Base-by-base conservation (phyloP, 2,329 filamentous ascomycete genomes). In the Aspergillus oerlinghausenensis region DNA sequence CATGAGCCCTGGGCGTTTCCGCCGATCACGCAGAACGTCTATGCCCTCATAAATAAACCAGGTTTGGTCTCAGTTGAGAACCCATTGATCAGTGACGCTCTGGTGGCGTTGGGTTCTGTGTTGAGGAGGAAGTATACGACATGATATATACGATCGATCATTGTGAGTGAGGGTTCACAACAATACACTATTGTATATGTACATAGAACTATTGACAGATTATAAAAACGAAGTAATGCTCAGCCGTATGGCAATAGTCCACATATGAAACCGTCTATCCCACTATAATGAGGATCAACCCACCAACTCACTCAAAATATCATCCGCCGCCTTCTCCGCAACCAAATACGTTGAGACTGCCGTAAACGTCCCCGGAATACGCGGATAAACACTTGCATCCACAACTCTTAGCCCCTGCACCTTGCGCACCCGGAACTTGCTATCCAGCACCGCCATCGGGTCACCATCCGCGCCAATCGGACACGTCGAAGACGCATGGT, bases 311-410 rank as follows among this genome's bases (percentile, higher is more conserved):
- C n/a, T 55, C 4, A 77, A 53, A 52, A 87, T 85, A 5, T 78
- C 79, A 68, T 85, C 83, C 2, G 82, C 80, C 1, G 84, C 84
- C 75, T 87, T 87, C 74, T 87, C 84, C 1, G 77, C 78, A 4
- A 83, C 73, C 69, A 86, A 82, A 61, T 83, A 84, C 0, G 79
- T 79, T 0, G 82, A 77, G 0, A 80, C 66, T 3, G 77, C 75
- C 26, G 80, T 76, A 62, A 81, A 84, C 53, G 75, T 80, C 59
- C 83, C 83, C 1, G 82, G 82, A 54, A 82, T 83, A 54, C 75
- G 75, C 1, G 83, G 82, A 56, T 82, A 87, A 0, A 82, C 76
- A 25, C 77, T 81, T 0, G 83, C 85, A 71, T 88, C 85, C 0
- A 88, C 85, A 2, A 87, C 84, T 28, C 85, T 74, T 51, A 88